phyloP scores from a whole-genome alignment of 306 rosid genomes.

The Cucurbita maxima region DNA sequence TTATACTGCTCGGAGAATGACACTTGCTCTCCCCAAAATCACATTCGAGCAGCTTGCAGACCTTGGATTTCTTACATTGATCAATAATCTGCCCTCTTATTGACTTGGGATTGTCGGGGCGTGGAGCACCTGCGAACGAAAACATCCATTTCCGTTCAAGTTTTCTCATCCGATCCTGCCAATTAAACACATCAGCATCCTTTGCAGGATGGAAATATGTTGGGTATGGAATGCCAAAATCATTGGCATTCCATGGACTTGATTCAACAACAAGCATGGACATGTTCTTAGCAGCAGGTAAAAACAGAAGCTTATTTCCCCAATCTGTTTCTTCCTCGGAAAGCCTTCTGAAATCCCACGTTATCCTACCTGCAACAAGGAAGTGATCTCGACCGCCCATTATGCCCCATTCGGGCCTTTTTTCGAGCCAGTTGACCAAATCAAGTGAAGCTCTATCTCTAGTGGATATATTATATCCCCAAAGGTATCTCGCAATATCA shows the following conservation, averaged over 20 bases:
- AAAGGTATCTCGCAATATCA: slow-evolving; percentile 78
- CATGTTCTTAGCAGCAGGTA: slow-evolving; percentile 92
- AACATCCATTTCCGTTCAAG: slow-evolving; percentile 52
- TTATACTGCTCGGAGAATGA: slow-evolving; percentile 89
- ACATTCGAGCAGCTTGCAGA: slow-evolving; percentile 71
- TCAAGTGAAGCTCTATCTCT: slow-evolving; percentile 93
- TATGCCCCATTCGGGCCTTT: slow-evolving; percentile 81
- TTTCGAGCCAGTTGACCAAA: slow-evolving; percentile 79
- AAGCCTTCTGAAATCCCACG: slow-evolving; percentile 91
- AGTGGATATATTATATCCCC: slow-evolving; percentile 69
- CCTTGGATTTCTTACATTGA: slow-evolving; percentile 58
- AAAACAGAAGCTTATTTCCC: slow-evolving; percentile 90
- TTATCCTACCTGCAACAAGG: slow-evolving; percentile 91
- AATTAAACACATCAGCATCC: slow-evolving; percentile 52
- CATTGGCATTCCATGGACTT: slow-evolving; percentile 99
- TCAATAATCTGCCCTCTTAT: slow-evolving; percentile 80
- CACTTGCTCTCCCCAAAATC: slow-evolving; percentile 98
- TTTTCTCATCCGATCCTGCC: slow-evolving; percentile 45
- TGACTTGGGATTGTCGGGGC: slow-evolving; percentile 75
- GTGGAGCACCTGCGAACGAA: slow-evolving; percentile 98
- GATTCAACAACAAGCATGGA: slow-evolving; percentile 99
- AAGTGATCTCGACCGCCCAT: slow-evolving; percentile 93
- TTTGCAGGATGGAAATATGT: slow-evolving; percentile 94
- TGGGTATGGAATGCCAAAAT: slow-evolving; percentile 93
- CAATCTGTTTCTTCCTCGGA: slow-evolving; percentile 58